Conservation (phyloP, 805 yeast genomes). For the Cyberlindnera suaveolens region DNA sequence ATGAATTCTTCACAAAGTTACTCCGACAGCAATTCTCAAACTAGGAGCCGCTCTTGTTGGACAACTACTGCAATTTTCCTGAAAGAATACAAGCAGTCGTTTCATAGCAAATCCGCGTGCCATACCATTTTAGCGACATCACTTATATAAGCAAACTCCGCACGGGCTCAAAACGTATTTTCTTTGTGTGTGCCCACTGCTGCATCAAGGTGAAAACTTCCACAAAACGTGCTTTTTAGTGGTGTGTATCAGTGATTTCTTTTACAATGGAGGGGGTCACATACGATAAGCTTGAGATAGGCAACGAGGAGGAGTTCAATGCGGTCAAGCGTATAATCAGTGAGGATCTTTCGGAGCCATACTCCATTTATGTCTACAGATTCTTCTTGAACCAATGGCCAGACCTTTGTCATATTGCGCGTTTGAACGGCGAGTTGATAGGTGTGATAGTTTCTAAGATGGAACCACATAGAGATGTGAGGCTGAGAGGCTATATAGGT, state of each 20-base stretch:
- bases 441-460: conserved; percentile 84
- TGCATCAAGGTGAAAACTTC: too few species aligned
- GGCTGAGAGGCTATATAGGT: conserved; percentile 89
- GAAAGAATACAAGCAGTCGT: too few species aligned
- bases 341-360: conserved; percentile 83
- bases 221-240: too few species aligned
- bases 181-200: too few species aligned
- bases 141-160: too few species aligned
- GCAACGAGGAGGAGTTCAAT: conserved; percentile 36
- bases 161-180: too few species aligned
- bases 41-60: not conserved
- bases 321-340: conserved; percentile 54
- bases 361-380: conserved; percentile 87
- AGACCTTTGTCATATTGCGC: conserved; percentile 64
- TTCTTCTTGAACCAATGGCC: conserved; percentile 92
- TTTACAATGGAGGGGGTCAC: conserved; percentile 7
- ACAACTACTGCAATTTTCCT: too few species aligned
- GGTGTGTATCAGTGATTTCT: too few species aligned
- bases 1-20: too few species aligned
- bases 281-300: conserved; percentile 20
- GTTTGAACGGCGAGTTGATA: conserved; percentile 39
- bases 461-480: conserved; percentile 65
- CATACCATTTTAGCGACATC: too few species aligned
- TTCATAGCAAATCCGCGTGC: too few species aligned
- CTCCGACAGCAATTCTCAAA: too few species aligned